A percentile compares a stretch with the other conserved stretches of the same genome.
phyloP scores from a whole-genome alignment of 805 yeast genomes.

The Candida lessepsii region DNA sequence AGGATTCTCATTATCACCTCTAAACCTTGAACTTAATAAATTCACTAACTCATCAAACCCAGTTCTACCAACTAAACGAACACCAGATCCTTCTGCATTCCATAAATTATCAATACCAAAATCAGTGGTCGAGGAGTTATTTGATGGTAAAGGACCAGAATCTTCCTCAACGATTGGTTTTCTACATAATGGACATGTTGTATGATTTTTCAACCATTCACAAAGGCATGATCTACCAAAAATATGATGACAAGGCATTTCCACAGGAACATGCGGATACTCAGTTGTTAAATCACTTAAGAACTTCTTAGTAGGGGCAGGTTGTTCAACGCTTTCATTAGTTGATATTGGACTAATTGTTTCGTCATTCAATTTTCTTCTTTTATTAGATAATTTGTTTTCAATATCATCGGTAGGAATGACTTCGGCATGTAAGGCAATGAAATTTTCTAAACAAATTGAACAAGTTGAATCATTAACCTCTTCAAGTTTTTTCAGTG shows the following conservation, averaged over 20 bases:
- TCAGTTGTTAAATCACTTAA: conserved; percentile 17
- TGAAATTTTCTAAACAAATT: conserved; percentile 56
- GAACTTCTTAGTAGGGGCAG: conserved; percentile 10
- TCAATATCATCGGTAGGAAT: conserved; percentile 16
- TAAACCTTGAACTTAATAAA: conserved; percentile 4
- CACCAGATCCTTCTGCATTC: conserved; percentile 10
- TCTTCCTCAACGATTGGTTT: conserved; percentile 33
- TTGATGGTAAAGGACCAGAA: neutral
- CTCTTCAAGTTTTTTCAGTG: conserved; percentile 20
- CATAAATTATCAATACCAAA: conserved; percentile 11
- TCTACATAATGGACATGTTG: conserved; percentile 87
- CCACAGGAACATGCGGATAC: conserved; percentile 59
- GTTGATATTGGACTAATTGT: conserved; percentile 2
- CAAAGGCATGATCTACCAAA: conserved; percentile 85
- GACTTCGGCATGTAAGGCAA: conserved; percentile 29
- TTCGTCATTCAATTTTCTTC: conserved; percentile 21
- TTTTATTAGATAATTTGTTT: conserved; percentile 18
- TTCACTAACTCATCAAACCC: conserved; percentile 11
- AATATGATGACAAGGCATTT: conserved; percentile 80
- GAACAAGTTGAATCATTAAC: conserved; percentile 46
- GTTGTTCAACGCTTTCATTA: neutral
- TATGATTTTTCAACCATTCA: conserved; percentile 76
- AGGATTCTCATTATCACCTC: neutral
- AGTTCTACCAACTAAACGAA: conserved; percentile 11
- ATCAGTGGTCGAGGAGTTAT: neutral